These are phyloP conservation scores for Bauhinia variegata DNA, from an alignment of 306 rosid genomes.

Conservation along the genomic window DNA sequence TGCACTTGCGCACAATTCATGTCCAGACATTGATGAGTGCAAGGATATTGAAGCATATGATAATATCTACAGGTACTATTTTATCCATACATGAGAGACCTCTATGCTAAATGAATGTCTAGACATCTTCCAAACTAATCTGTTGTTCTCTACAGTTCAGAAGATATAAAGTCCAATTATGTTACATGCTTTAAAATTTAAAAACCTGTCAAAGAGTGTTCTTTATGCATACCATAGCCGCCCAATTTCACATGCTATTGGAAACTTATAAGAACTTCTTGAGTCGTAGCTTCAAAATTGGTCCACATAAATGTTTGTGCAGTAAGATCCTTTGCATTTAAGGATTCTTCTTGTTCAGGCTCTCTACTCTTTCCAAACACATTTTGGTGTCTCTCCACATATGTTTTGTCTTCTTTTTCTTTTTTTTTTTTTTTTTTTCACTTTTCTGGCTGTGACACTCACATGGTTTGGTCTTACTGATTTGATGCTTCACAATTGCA, in stretches of 20 bases:
- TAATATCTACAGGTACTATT: constrained; percentile 68
- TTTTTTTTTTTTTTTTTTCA: too few species aligned
- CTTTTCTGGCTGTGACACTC: constrained; percentile 24
- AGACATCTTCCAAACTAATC: background rate
- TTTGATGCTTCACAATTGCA: constrained; percentile 1
- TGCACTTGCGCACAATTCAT: constrained; percentile 82
- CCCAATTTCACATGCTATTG: constrained; percentile 6
- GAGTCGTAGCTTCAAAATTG: constrained; percentile 7
- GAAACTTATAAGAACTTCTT: constrained; percentile 19
- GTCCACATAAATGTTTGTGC: background rate
- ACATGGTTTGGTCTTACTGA: constrained; percentile 22
- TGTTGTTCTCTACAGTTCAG: constrained; percentile 14
- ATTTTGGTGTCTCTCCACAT: constrained; percentile 5
- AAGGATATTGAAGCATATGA: constrained; percentile 83
- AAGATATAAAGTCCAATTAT: constrained; percentile 16
- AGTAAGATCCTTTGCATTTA: constrained; percentile 27
- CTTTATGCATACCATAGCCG: constrained; percentile 15
- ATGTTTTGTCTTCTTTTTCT: background rate
- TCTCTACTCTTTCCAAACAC: background rate
- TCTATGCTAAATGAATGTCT: background rate
- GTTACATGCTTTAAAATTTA: constrained; percentile 11
- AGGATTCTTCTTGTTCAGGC: constrained; percentile 15
- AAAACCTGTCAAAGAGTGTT: background rate
- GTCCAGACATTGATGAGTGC: constrained; percentile 87
- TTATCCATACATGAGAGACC: constrained; percentile 17